A percentile compares a stretch with the other conserved stretches of the same genome.
These are phyloP conservation scores for Pythium apleroticum DNA, from an alignment of 352 stramenopile species.

Conservation along the genomic window DNA sequence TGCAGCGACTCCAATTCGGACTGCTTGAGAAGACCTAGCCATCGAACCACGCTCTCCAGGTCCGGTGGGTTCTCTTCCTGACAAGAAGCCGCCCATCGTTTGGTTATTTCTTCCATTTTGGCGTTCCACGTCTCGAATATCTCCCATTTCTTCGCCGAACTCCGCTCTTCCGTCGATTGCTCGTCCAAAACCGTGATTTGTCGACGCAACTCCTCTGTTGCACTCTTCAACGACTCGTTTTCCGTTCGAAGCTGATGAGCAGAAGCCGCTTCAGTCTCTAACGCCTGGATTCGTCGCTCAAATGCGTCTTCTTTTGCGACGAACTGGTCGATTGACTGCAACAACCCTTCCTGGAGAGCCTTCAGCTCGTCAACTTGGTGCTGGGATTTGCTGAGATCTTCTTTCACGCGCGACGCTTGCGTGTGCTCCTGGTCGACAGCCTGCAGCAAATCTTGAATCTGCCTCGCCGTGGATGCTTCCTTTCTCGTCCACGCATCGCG, in stretches of 20 bases:
- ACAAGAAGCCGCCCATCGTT: not conserved
- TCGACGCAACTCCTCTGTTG: not conserved
- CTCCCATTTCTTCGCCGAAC: not conserved
- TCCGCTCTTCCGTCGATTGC: not conserved
- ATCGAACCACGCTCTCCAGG: not conserved
- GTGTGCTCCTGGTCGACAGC: conserved; percentile 12
- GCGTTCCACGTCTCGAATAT: not conserved
- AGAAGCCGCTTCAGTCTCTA: conserved; percentile 30
- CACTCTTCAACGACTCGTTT: not conserved
- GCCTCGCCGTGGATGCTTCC: conserved; percentile 27
- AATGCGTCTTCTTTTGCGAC: conserved; percentile 31
- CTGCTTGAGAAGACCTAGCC: not conserved
- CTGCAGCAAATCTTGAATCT: conserved; percentile 30
- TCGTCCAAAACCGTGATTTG: not conserved
- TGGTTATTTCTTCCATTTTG: not conserved
- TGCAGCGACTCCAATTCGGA: not conserved
- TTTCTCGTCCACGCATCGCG: conserved; percentile 22
- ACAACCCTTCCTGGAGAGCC: conserved; percentile 63
- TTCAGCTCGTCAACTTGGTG: conserved; percentile 61
- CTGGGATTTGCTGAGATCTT: conserved; percentile 21
- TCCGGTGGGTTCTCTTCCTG: not conserved
- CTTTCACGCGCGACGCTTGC: conserved; percentile 5
- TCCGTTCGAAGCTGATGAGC: not conserved
- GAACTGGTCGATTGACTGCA: conserved; percentile 56
- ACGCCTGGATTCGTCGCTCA: conserved; percentile 13